Conservation (phyloP, 1,284 basidiomycete genomes). For the Papiliotrema nemorosa region DNA sequence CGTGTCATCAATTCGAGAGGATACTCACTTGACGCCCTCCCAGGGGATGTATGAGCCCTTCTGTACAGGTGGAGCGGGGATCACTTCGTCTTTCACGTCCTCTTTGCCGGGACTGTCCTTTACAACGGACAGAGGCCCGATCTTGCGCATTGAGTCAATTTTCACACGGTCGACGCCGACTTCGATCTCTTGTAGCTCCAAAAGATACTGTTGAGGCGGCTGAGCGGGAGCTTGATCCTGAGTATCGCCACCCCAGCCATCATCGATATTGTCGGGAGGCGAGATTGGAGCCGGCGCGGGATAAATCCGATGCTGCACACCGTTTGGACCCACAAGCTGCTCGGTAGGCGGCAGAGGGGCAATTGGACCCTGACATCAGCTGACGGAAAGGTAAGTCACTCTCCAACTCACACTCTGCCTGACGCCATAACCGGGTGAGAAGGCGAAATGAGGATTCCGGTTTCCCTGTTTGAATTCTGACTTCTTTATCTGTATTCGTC, state of each 20-base stretch:
- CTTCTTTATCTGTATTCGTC: neutral
- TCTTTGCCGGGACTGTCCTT: neutral
- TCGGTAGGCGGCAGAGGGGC: neutral
- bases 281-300: constrained; percentile 25
- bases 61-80: too few species aligned
- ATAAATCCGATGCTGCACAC: constrained; percentile 26
- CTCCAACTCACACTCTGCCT: neutral
- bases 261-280: constrained; percentile 20
- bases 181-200: neutral
- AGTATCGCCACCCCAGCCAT: constrained; percentile 24
- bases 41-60: constrained; percentile 6
- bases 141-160: neutral
- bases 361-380: neutral
- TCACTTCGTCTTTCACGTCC: too few species aligned
- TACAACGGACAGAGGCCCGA: neutral
- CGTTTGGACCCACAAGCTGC: constrained; percentile 19
- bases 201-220: neutral
- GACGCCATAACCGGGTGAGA: neutral
- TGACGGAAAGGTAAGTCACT: neutral
- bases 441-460: neutral
- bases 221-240: neutral
- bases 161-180: neutral
- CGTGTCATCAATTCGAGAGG: neutral
- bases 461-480: neutral
- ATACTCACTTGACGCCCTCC: constrained; percentile 5